These are phyloP conservation scores for Dioscorea cayenensis DNA, from an alignment of 116 monocot genomes.

Conservation along the genomic window DNA sequence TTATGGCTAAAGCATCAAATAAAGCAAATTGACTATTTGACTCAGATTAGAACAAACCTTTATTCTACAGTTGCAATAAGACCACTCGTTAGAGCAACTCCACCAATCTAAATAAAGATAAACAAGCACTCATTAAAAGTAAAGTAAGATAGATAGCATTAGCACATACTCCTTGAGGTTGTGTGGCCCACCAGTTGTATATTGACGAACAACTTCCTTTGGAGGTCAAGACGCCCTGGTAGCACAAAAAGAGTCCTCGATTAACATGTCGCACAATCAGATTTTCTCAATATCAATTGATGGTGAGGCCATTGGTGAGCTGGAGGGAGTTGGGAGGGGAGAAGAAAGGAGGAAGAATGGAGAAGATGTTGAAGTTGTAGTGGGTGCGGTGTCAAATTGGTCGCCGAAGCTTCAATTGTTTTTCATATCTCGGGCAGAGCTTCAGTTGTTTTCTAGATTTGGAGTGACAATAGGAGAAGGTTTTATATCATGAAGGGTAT, in stretches of 20 bases:
- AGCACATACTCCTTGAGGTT: background rate
- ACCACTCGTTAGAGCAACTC: conserved; percentile 66
- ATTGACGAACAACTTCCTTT: conserved; percentile 92
- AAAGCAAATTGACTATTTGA: background rate
- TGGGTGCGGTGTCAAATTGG: too few relatives aligned
- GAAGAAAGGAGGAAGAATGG: too few relatives aligned
- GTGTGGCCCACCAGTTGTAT: conserved; percentile 70
- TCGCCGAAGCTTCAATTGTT: too few relatives aligned
- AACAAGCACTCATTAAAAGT: background rate
- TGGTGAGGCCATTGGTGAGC: too few relatives aligned
- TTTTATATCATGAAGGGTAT: too few relatives aligned
- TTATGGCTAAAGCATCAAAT: background rate
- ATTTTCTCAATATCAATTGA: too few relatives aligned
- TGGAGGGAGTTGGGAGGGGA: too few relatives aligned
- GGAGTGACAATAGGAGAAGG: too few relatives aligned
- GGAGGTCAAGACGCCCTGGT: conserved; percentile 83
- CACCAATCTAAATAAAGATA: conserved; percentile 65
- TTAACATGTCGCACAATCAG: background rate
- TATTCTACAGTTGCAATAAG: conserved; percentile 82
- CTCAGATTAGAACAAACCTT: conserved; percentile 37
- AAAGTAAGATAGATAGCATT: background rate
- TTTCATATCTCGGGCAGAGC: too few relatives aligned
- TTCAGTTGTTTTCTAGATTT: too few relatives aligned
- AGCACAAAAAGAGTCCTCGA: background rate
- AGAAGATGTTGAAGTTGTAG: too few relatives aligned